phyloP scores from a whole-genome alignment of 257 asterid species.

The Solanum stenotomum region DNA sequence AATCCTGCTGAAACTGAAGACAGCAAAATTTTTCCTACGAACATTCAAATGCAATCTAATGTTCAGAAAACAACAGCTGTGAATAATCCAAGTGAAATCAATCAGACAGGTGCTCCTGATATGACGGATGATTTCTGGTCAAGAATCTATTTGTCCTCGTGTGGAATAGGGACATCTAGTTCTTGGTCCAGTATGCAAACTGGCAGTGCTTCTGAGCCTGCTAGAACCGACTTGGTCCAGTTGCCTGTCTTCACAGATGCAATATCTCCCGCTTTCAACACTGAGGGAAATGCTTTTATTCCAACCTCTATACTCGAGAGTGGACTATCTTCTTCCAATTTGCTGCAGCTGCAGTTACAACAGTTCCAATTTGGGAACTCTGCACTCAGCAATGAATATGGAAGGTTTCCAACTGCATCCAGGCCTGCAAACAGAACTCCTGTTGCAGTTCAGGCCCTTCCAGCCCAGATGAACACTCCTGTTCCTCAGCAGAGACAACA shows the following conservation, averaged over 20 bases:
- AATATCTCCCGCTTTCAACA: constrained; percentile 6
- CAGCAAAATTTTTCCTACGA: constrained; percentile 16
- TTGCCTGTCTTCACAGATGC: constrained; percentile 18
- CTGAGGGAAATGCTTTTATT: constrained; percentile 21
- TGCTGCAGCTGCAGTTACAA: constrained; percentile 29
- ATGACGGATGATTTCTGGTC: constrained; percentile 41
- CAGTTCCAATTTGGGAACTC: constrained; percentile 35
- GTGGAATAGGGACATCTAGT: constrained; percentile 20
- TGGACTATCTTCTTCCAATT: constrained; percentile 21
- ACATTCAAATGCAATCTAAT: constrained; percentile 9
- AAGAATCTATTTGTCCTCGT: constrained; percentile 32
- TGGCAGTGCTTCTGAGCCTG: constrained; percentile 12
- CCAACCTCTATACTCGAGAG: constrained; percentile 20
- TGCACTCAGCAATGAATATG: constrained; percentile 27
- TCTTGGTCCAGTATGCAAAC: constrained; percentile 12
- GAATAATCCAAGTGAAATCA: constrained; percentile 9
- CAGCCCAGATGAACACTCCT: constrained; percentile 34
- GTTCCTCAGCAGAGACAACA: constrained; percentile 27
- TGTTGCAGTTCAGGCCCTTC: constrained; percentile 57
- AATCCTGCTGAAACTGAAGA: constrained; percentile 30
- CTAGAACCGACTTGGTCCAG: constrained; percentile 6
- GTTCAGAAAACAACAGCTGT: constrained; percentile 4
- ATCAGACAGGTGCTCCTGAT: constrained; percentile 17
- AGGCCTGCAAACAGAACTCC: constrained; percentile 43
- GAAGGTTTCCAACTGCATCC: constrained; percentile 25